Evolutionary conservation across 2,329 filamentous ascomycete species (phyloP).

Genomic region (Delphinella strobiligena): DNA sequence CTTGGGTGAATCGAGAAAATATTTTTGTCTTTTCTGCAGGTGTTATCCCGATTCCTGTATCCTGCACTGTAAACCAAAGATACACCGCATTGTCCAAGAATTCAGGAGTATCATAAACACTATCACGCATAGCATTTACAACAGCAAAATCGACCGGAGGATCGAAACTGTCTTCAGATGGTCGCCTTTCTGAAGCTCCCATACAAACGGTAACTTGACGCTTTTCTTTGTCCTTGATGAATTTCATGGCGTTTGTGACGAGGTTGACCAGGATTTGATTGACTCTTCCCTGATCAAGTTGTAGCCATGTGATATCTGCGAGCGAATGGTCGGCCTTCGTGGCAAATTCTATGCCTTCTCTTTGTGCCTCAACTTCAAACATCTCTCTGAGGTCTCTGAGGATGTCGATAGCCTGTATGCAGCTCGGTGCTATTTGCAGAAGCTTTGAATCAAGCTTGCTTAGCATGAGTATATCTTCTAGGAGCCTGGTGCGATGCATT

Average conservation of each 20-base stretch:
- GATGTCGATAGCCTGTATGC: constrained; percentile 10
- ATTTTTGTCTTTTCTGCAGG: constrained; percentile 33
- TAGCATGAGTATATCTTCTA: constrained; percentile 35
- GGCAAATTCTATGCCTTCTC: constrained; percentile 14
- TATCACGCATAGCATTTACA: constrained; percentile 8
- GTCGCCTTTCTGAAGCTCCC: constrained; percentile 9
- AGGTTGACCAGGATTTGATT: constrained; percentile 18
- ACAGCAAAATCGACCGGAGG: constrained; percentile 14
- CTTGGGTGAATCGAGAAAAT: constrained; percentile 59
- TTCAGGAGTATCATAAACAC: constrained; percentile 6
- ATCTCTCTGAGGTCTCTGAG: constrained; percentile 20
- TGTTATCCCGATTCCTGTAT: constrained; percentile 25
- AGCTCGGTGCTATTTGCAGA: constrained; percentile 19
- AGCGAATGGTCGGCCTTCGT: constrained; percentile 3
- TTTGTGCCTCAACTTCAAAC: constrained; percentile 21
- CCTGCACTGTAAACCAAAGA: constrained; percentile 11
- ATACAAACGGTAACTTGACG: constrained; percentile 12
- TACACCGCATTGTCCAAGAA: constrained; percentile 9
- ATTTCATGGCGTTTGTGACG: constrained; percentile 17
- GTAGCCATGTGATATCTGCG: no score
- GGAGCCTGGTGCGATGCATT: constrained; percentile 18
- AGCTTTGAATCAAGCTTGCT: constrained; percentile 33
- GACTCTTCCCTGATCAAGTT: no score
- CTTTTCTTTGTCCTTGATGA: constrained; percentile 12
- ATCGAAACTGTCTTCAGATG: constrained; percentile 21